phyloP scores from a whole-genome alignment of 495 filamentous ascomycete genomes.

The Astrothelium macrocarpum region DNA sequence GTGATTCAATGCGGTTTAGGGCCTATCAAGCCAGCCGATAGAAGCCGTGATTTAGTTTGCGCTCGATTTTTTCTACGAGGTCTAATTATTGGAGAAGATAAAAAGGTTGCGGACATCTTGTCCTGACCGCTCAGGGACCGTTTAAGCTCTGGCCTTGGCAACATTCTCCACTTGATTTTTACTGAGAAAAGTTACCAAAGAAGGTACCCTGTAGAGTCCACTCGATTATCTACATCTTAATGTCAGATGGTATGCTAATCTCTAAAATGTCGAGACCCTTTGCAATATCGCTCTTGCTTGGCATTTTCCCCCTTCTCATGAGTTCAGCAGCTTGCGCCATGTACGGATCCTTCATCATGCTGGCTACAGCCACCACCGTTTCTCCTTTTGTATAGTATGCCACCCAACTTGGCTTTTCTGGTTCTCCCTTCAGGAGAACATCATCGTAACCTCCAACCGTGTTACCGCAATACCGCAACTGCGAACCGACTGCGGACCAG shows the following conservation, averaged over 20 bases:
- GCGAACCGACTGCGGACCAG: constrained; percentile 85
- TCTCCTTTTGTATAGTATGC: constrained; percentile 86
- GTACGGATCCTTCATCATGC: constrained; percentile 80
- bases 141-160: no score
- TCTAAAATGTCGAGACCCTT: constrained; percentile 64
- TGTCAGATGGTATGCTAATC: constrained; percentile 44
- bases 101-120: no score
- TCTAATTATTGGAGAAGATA: no score
- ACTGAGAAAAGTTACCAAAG: no score
- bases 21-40: no score
- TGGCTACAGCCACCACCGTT: constrained; percentile 82
- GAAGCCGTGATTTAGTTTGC: no score
- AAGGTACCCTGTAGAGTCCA: no score
- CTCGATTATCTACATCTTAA: constrained; percentile 41
- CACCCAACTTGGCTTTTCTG: constrained; percentile 72
- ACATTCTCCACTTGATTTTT: no score
- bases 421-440: constrained; percentile 63
- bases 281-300: constrained; percentile 64
- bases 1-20: no score
- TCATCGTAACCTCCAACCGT: constrained; percentile 75
- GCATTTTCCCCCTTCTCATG: constrained; percentile 78
- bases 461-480: constrained; percentile 87
- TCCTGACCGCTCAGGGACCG: no score
- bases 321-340: constrained; percentile 76
- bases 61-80: no score